Percentiles rank a stretch among this genome's conserved stretches.
Conservation (phyloP, 306 rosid genomes). For the Pyrus communis region DNA sequence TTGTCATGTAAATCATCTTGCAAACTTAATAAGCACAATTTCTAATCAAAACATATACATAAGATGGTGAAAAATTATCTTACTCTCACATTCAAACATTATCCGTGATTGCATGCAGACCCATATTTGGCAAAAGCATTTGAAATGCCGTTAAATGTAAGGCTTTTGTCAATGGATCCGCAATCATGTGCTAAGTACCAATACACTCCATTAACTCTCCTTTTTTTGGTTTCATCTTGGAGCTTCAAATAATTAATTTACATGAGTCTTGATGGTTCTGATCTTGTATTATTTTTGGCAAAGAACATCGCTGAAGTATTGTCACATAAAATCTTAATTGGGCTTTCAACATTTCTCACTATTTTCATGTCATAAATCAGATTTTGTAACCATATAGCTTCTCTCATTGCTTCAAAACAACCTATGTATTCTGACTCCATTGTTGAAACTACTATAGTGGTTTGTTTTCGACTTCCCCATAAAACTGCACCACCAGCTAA, state of each 20-base stretch:
- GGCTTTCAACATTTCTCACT: not conserved
- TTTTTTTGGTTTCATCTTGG: too few species aligned
- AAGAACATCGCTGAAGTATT: too few species aligned
- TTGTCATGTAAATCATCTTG: not conserved
- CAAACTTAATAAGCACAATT: not conserved
- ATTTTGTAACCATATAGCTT: too few species aligned
- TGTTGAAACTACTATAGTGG: too few species aligned
- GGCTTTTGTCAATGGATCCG: not conserved
- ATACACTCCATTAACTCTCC: too few species aligned
- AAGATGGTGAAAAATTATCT: not conserved
- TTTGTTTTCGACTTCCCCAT: too few species aligned
- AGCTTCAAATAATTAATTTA: too few species aligned
- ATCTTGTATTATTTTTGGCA: too few species aligned
- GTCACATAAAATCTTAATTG: not conserved
- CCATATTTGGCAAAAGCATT: not conserved
- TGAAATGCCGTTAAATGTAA: not conserved
- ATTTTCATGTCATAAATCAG: not conserved
- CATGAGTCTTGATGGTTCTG: too few species aligned
- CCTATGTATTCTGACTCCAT: too few species aligned
- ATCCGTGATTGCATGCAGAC: not conserved
- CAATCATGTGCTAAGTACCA: not conserved
- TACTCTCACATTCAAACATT: not conserved
- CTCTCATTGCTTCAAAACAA: too few species aligned
- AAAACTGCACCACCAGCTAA: too few species aligned
- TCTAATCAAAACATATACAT: not conserved